These are phyloP conservation scores for Nevesoporus exiguus DNA, from an alignment of 768 basidiomycete species.

Conservation along the genomic window DNA sequence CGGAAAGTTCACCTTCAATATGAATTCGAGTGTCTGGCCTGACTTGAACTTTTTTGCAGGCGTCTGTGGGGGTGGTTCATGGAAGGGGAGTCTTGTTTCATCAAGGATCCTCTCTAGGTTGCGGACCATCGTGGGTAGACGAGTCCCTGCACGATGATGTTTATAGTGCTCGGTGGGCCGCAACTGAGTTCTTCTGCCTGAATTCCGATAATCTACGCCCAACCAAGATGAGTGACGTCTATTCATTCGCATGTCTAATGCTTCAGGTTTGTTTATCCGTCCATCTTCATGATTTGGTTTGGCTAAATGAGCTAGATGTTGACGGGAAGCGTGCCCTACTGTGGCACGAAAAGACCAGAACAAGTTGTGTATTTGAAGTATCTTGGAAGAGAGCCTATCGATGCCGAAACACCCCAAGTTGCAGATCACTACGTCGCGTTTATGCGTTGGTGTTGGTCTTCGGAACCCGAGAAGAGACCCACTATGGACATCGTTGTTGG, in stretches of 20 bases:
- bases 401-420: too few relatives aligned
- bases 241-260: slow-evolving; percentile 16
- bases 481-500: too few relatives aligned
- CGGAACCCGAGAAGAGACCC: too few relatives aligned
- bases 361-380: too few relatives aligned
- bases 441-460: too few relatives aligned
- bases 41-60: neutral
- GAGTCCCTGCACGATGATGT: neutral
- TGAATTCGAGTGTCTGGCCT: neutral
- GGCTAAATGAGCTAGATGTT: too few relatives aligned
- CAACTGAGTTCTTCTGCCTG: slow-evolving; percentile 7
- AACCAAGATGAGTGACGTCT: slow-evolving; percentile 15
- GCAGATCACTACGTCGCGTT: too few relatives aligned
- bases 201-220: neutral
- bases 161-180: slow-evolving; percentile 11
- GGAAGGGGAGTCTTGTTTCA: slow-evolving; percentile 3
- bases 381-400: too few relatives aligned
- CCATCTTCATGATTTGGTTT: too few relatives aligned
- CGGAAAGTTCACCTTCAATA: neutral
- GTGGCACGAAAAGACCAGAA: too few relatives aligned
- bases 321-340: too few relatives aligned
- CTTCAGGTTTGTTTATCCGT: slow-evolving; percentile 9
- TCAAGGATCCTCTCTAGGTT: neutral
- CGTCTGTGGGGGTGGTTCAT: neutral
- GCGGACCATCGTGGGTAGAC: too few relatives aligned